Base-by-base conservation (phyloP, 345 rosid genomes). In the Dipteronia dyeriana region DNA sequence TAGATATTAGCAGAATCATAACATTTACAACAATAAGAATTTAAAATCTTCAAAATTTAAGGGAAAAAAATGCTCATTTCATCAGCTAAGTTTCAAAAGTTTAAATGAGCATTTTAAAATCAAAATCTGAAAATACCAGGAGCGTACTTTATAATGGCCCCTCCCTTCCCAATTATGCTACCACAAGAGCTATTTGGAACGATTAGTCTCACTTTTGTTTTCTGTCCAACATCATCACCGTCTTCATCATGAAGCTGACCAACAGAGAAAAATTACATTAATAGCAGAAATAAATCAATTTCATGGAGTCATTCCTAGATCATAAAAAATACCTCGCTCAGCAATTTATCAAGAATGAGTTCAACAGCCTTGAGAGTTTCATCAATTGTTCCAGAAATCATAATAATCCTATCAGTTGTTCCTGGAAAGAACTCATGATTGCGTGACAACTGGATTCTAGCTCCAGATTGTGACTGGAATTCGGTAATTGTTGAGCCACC, bases 91-190 rank as follows among this genome's bases (percentile, higher is more conserved):
- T 45, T 72, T 62, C 68, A 70, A 63, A 78, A 54, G 29, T 39
- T 69, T 14, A 9, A 73, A 57, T 59, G 69, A 63, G 64, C 8
- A 19, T 59, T 59, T 22, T n/a, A 66, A 29, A 60, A 63, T 7
- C 23, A 57, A 51, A 54, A 74, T 38, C 61, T 76, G 73, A 84
- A 70, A 54, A 74, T 29, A 66, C 71, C 77, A 45, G 54, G 45
- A 76, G 63, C 59, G 77, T 90, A 97, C 99, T 94, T 97, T 86
- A 97, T 97, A 41, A 91, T 94, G 79, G 96, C 86, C 63, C 99
- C 98, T 88, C 97, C 99, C 87, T 94, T 97, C 74, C 99, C 99
- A 83, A 97, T 97, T 75, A 97, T 97, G 86, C 99, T 89, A 73
- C 99, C 99, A 79, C 99, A 97, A 68, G 94, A 93, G 86, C 90